phyloP scores from a whole-genome alignment of 1,284 basidiomycete genomes.

The Malassezia dermatis region DNA sequence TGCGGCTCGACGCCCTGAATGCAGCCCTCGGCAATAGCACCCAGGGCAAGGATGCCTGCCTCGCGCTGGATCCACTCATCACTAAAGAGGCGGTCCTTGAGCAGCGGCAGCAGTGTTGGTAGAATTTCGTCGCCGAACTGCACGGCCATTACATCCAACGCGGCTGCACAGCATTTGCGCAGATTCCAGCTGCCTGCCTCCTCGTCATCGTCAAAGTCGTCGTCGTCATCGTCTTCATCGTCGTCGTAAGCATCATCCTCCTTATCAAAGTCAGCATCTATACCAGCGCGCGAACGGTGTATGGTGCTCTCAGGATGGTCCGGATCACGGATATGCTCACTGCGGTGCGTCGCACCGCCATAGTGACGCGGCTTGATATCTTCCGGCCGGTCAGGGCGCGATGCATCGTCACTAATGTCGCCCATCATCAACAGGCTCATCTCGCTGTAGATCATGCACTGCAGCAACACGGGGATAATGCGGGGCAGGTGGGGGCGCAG shows the following conservation, averaged over 20 bases:
- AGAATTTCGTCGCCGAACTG: conserved; percentile 77
- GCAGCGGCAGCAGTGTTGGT: conserved; percentile 72
- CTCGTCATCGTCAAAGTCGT: conserved; percentile 88
- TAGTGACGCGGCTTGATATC: conserved; percentile 93
- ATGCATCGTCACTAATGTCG: conserved; percentile 70
- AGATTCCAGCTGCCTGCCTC: conserved; percentile 98
- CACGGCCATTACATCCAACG: conserved; percentile 90
- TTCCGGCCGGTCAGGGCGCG: conserved; percentile 62
- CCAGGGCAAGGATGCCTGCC: conserved; percentile 87
- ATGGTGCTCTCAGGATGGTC: conserved; percentile 37
- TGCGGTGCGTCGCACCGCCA: conserved; percentile 63
- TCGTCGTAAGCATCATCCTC: conserved; percentile 65
- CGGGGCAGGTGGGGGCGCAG: conserved; percentile 73
- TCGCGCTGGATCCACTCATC: conserved; percentile 88
- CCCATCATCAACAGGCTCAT: conserved; percentile 92
- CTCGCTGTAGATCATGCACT: conserved; percentile 95
- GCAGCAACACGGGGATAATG: conserved; percentile 82
- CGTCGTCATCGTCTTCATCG: conserved; percentile 67
- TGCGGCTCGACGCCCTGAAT: conserved; percentile 92
- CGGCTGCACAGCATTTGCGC: conserved; percentile 93
- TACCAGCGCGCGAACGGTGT: conserved; percentile 32
- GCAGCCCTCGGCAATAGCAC: conserved; percentile 97
- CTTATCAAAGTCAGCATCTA: conserved; percentile 38
- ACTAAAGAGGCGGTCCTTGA: conserved; percentile 90
- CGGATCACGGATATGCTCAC: conserved; percentile 39